Evolutionary conservation across 495 filamentous ascomycete genomes (phyloP).

Genomic region (Aspergillus kassunensis): DNA sequence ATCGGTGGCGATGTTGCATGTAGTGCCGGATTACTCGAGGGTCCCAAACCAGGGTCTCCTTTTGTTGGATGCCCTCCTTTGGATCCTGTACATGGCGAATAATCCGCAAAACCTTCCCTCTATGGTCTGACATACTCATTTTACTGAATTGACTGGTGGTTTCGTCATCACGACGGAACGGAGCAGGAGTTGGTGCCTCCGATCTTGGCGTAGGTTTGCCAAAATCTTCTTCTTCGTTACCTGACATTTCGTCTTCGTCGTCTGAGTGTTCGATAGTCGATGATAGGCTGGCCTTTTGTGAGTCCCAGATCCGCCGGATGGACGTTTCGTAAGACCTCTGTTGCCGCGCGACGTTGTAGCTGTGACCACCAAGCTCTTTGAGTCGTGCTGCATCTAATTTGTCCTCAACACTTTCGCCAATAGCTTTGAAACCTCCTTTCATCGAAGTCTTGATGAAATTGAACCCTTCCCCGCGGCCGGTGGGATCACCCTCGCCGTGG

Average conservation of each 20-base stretch:
- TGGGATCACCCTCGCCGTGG: constrained; percentile 93
- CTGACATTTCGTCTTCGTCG: constrained; percentile 61
- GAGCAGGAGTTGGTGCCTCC: constrained; percentile 55
- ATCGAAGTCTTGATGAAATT: constrained; percentile 96
- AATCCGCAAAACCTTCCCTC: constrained; percentile 73
- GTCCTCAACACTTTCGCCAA: constrained; percentile 82
- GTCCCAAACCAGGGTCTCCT: constrained; percentile 63
- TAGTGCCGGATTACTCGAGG: constrained; percentile 70
- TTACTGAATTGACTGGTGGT: constrained; percentile 82
- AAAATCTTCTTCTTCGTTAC: constrained; percentile 61
- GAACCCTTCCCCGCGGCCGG: constrained; percentile 86
- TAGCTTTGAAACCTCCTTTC: constrained; percentile 94
- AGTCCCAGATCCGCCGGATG: constrained; percentile 84
- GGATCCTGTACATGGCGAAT: constrained; percentile 59
- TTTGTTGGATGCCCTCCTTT: constrained; percentile 57
- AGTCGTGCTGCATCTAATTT: constrained; percentile 77
- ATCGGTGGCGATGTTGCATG: constrained; percentile 45
- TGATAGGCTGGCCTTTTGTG: constrained; percentile 74
- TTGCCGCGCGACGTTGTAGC: constrained; percentile 93
- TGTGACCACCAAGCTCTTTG: constrained; percentile 89
- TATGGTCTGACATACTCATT: constrained; percentile 63
- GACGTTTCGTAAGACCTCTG: constrained; percentile 83
- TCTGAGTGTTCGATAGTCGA: constrained; percentile 61
- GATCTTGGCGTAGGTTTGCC: constrained; percentile 59
- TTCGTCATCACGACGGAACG: constrained; percentile 64